Evolutionary conservation across 257 asterid species (phyloP).

Genomic region (Fraxinus americana): DNA sequence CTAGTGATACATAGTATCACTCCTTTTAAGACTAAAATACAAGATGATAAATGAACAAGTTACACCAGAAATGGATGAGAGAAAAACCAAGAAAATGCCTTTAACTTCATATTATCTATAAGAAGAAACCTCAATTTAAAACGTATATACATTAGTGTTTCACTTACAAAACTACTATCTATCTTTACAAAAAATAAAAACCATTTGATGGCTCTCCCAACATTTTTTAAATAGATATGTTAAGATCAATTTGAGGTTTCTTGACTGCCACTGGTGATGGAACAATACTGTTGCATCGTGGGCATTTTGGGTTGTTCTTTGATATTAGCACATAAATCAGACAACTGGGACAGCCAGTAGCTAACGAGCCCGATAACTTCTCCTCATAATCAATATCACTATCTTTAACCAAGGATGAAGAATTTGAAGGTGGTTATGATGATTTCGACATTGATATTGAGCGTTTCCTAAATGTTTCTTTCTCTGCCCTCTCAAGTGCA

Average conservation of each 20-base stretch:
- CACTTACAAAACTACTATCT: conserved; percentile 36
- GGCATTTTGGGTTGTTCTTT: conserved; percentile 44
- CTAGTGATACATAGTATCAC: too few species aligned
- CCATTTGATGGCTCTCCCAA: not conserved
- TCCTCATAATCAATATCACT: conserved; percentile 26
- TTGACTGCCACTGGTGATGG: conserved; percentile 36
- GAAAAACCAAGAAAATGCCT: not conserved
- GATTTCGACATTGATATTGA: conserved; percentile 52
- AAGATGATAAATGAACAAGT: not conserved
- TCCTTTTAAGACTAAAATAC: not conserved
- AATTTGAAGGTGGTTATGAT: conserved; percentile 52
- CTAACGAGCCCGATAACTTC: conserved; percentile 28
- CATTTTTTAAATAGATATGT: conserved; percentile 37
- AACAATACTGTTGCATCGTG: conserved; percentile 38
- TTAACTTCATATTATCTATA: conserved; percentile 19
- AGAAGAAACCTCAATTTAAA: conserved; percentile 20
- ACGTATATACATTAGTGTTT: conserved; percentile 40
- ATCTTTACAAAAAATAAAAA: conserved; percentile 50
- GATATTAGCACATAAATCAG: conserved; percentile 42
- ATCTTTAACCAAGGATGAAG: conserved; percentile 61
- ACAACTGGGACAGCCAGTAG: conserved; percentile 40
- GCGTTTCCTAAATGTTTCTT: conserved; percentile 36
- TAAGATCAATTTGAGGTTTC: conserved; percentile 51
- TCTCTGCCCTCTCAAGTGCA: conserved; percentile 57
- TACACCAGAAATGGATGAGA: not conserved